Evolutionary conservation across 805 yeast genomes (phyloP), one percentile per base, ranked within the genome.

Genomic region (Monosporozyma unispora): DNA sequence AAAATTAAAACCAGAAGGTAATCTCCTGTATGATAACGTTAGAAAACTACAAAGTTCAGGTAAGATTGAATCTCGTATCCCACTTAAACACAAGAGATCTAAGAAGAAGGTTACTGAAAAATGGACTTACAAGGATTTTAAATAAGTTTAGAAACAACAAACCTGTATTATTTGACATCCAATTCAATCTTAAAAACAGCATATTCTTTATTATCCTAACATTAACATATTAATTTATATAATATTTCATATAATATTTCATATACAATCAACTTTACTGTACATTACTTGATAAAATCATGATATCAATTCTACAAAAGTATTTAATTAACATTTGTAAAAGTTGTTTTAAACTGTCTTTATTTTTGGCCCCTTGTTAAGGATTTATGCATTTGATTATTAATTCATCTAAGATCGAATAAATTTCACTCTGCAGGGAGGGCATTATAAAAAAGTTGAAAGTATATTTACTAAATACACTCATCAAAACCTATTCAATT

Each of bases 121-220:
- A 70, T 88, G 95, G 95, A 78, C 90, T 31, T 87, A 85, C 70
- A 91, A 91, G 71, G 95, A 91, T 69, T 87, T 86, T 62, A 82
- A 83, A 69, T 83, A 72, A 16, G 16, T 31, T 31, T 12, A n/a
- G n/a, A n/a, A n/a, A n/a, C n/a, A n/a, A n/a, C n/a, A n/a, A n/a
- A n/a, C n/a, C 46, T 28, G 39, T 18, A 18, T 19, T 35, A 18
- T 35, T 35, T 25, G 8, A 16, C 35, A 31, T 31, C 16, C 35
- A 31, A 31, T 31, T 16, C 35, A 31, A 12, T 6, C 2, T 3
- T 14, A n/a, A 31, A 31, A 25, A 31, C n/a, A 31, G 35, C 35
- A 31, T 31, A 31, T 31, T 31, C 35, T 31, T 31, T 31, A n/a
- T 5, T 31, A 31, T 31, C 16, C 16, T 16, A n/a, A 12, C 7